Conservation (phyloP, 1,284 basidiomycete genomes). For the Sporisorium exsertum region DNA sequence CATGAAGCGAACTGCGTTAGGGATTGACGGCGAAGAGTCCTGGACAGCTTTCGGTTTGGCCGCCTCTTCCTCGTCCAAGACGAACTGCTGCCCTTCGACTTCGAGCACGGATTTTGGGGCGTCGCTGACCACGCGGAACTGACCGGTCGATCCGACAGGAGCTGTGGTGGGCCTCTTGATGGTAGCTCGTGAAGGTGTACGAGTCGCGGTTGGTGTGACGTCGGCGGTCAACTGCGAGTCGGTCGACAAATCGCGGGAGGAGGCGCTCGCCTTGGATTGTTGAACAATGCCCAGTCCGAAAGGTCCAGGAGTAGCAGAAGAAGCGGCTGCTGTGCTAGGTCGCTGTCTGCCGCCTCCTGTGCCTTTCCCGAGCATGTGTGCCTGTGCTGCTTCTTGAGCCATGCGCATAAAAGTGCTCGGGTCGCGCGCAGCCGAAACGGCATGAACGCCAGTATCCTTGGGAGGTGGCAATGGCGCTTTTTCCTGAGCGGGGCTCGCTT, state of each 20-base stretch:
- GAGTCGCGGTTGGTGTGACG: not conserved
- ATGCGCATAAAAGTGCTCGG: constrained; percentile 27
- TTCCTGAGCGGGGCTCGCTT: constrained; percentile 10
- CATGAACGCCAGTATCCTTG: constrained; percentile 12
- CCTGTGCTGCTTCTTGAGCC: constrained; percentile 34
- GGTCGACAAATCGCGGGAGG: constrained; percentile 20
- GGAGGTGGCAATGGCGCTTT: constrained; percentile 11
- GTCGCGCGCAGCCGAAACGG: constrained; percentile 17
- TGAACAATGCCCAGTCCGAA: constrained; percentile 7
- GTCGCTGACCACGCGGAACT: constrained; percentile 20
- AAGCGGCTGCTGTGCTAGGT: constrained; percentile 19
- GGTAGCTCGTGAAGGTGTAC: constrained; percentile 37
- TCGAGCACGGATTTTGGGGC: constrained; percentile 32
- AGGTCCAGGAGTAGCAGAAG: not conserved
- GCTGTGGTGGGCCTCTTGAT: constrained; percentile 48
- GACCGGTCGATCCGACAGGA: constrained; percentile 29
- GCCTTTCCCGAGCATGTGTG: constrained; percentile 16
- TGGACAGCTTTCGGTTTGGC: constrained; percentile 9
- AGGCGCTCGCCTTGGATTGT: constrained; percentile 17
- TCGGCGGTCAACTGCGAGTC: not conserved
- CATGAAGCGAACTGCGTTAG: constrained; percentile 44
- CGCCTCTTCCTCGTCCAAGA: constrained; percentile 29
- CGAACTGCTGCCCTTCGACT: constrained; percentile 46
- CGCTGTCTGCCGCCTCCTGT: constrained; percentile 4
- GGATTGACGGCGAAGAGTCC: constrained; percentile 33